Conservation (phyloP, 2,329 filamentous ascomycete species). For the Plenodomus lindquistii region DNA sequence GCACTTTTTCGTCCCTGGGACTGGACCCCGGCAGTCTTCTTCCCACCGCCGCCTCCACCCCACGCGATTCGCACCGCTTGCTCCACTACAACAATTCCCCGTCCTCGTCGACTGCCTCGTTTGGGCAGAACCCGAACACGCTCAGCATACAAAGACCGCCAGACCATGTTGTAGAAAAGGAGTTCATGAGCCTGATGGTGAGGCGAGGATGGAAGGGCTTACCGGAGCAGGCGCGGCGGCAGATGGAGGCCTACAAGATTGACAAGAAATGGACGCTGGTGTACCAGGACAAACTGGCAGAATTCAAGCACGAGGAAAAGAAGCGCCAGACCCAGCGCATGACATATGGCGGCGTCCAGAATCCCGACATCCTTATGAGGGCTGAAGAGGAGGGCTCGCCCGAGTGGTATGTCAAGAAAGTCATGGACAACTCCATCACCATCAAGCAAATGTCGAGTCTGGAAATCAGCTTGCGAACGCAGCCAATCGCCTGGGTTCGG, state of each 20-base stretch:
- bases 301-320: constrained; percentile 94
- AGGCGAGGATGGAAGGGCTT: constrained; percentile 97
- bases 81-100: constrained; percentile 50
- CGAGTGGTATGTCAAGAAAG: constrained; percentile 96
- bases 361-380: constrained; percentile 69
- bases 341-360: constrained; percentile 59
- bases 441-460: constrained; percentile 89
- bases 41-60: constrained; percentile 43
- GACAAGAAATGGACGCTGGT: constrained; percentile 98
- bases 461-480: constrained; percentile 91
- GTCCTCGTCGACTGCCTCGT: constrained; percentile 54
- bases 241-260: constrained; percentile 94
- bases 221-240: constrained; percentile 88
- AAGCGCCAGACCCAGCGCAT: constrained; percentile 73
- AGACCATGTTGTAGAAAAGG: constrained; percentile 81
- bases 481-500: constrained; percentile 96
- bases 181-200: constrained; percentile 93
- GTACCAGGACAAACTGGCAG: constrained; percentile 89
- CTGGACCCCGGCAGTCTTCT: constrained; percentile 45
- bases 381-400: constrained; percentile 95
- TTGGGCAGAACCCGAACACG: constrained; percentile 52
- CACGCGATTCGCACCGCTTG: constrained; percentile 48
- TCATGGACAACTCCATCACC: constrained; percentile 94
- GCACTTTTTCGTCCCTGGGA: constrained; percentile 51
- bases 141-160: constrained; percentile 71